Evolutionary conservation across 306 rosid species (phyloP).

Genomic region (barrel medic (Medicago truncatula)): DNA sequence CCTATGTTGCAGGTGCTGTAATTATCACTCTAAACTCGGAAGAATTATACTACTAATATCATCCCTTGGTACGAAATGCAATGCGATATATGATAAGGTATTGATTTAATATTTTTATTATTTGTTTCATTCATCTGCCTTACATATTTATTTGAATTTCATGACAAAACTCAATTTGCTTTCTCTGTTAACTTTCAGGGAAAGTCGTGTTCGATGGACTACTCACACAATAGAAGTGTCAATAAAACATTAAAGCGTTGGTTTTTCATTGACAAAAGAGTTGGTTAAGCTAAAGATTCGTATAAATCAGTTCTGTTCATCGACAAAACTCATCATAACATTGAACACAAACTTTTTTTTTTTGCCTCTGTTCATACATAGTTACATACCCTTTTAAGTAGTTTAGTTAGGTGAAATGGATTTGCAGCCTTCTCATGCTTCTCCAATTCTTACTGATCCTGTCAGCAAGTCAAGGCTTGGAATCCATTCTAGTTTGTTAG

Average conservation of each 20-base stretch:
- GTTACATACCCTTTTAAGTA: constrained; percentile 9
- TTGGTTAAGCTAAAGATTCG: constrained; percentile 57
- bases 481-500: constrained; percentile 57
- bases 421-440: constrained; percentile 66
- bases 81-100: constrained; percentile 42
- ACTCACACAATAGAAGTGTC: constrained; percentile 72
- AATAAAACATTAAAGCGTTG: constrained; percentile 86
- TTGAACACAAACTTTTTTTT: not conserved
- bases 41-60: not conserved
- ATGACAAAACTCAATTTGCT: constrained; percentile 10
- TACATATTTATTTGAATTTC: not conserved
- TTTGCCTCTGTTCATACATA: constrained; percentile 9
- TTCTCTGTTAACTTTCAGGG: constrained; percentile 53
- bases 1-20: constrained; percentile 30
- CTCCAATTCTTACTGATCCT: constrained; percentile 79
- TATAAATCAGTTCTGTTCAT: constrained; percentile 23
- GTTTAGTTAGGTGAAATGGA: constrained; percentile 61
- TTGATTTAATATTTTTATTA: not conserved
- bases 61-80: constrained; percentile 28
- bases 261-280: constrained; percentile 93
- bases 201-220: constrained; percentile 74
- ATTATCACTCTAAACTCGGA: constrained; percentile 15
- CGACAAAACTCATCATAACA: constrained; percentile 10
- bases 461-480: constrained; percentile 83
- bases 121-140: not conserved